A percentile compares a stretch with the other conserved stretches of the same genome.
Evolutionary conservation across 176 grass and related monocot genomes (phyloP).

Genomic region (Secale cereale): DNA sequence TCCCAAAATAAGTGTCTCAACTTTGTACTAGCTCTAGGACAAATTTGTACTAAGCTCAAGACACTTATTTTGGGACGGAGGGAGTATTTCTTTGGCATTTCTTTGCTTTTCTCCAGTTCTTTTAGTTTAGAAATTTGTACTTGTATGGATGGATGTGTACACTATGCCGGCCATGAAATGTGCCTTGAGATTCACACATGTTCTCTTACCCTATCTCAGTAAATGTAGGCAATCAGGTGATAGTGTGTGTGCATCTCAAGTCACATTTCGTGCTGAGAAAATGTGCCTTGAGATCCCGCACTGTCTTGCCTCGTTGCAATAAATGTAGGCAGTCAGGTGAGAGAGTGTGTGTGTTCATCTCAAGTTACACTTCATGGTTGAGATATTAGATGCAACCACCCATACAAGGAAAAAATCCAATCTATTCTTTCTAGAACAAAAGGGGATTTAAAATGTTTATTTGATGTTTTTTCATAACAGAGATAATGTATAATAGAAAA

Average conservation of each 20-base stretch:
- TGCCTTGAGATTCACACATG: background rate
- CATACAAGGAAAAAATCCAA: background rate
- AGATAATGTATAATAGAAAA: background rate
- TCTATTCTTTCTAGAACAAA: background rate
- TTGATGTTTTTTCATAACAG: background rate
- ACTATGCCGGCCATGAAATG: background rate
- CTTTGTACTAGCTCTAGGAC: no score
- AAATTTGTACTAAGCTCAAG: no score
- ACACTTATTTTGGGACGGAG: no score
- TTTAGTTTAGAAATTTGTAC: background rate
- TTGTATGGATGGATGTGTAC: background rate
- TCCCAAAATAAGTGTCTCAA: no score
- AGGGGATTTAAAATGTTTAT: background rate
- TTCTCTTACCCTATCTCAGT: background rate
- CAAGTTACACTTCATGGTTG: background rate
- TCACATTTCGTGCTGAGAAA: background rate
- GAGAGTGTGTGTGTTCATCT: background rate
- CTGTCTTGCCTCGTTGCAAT: background rate
- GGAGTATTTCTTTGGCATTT: conserved; percentile 11
- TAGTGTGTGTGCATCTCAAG: background rate
- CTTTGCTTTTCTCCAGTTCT: background rate
- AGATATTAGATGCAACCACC: background rate
- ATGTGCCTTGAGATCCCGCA: background rate
- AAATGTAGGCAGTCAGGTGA: background rate
- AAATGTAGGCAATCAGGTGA: background rate